Percentiles rank a stretch among this genome's conserved stretches.
These are phyloP conservation scores for Uronychia setigera DNA, from an alignment of 73 alveolate genomes.

Conservation along the genomic window DNA sequence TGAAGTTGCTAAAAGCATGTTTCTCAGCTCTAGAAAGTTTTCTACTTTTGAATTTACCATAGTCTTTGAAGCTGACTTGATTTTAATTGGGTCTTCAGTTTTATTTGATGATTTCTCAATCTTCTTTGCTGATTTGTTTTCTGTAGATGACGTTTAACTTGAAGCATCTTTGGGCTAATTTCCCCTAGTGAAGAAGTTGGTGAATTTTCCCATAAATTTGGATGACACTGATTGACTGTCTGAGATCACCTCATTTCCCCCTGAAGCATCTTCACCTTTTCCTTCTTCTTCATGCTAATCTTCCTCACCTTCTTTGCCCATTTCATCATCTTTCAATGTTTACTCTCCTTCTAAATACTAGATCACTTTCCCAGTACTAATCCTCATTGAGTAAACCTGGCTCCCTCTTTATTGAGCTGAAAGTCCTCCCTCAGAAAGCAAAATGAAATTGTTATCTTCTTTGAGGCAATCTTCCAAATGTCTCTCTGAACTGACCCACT, in stretches of 20 bases:
- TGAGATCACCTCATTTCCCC: neutral
- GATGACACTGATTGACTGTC: neutral
- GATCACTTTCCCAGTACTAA: too few relatives aligned
- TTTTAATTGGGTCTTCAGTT: too few relatives aligned
- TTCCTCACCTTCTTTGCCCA: neutral
- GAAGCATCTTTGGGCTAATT: neutral
- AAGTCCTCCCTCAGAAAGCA: neutral
- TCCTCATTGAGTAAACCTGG: neutral
- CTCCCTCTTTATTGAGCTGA: neutral
- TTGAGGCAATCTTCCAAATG: neutral
- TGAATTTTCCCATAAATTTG: neutral
- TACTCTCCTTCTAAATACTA: too few relatives aligned
- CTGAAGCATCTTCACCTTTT: neutral
- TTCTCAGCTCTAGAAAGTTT: neutral
- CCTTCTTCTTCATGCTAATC: neutral
- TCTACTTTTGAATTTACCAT: too few relatives aligned
- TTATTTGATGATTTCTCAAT: neutral
- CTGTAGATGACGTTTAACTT: neutral
- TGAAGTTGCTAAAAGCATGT: too few relatives aligned
- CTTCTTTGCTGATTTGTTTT: neutral
- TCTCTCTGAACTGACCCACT: neutral
- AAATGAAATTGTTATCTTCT: neutral
- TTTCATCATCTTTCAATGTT: neutral
- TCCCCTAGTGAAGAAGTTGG: neutral
- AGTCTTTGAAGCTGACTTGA: too few relatives aligned